Evolutionary conservation across 352 stramenopile genomes (phyloP), one percentile per base, ranked within the genome.

Genomic region (Thalassiosira exigua): DNA sequence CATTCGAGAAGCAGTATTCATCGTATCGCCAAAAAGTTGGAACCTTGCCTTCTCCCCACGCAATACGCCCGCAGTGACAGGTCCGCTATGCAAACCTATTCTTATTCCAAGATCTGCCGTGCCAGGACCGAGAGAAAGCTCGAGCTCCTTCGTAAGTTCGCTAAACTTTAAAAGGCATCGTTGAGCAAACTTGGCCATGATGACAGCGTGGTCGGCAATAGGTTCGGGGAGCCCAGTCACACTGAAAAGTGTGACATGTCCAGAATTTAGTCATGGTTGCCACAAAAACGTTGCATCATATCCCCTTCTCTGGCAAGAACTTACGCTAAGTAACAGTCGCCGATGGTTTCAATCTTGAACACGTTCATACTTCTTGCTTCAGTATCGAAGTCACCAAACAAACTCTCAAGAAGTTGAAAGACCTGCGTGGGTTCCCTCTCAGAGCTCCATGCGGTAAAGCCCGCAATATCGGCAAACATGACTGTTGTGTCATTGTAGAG

Each of bases 1-100:
- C 71, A 85, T 85, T 30, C 71, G 22, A 27, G 24, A 60, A 22
- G 76, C 76, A 4, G 46, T 62, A 30, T 87, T 87, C 4, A 87
- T 74, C 0, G 80, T 87, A 51, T 85, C 75, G 12, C 80, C 80
- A 76, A 87, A 87, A 2, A 87, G 36, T 56, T 87, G 75, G 57
- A 86, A 86, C 2, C 79, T 51, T 29, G 72, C 59, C 48, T 86
- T 86, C 46, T 82, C 67, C 2, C 79, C 79, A 36, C 79, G 51
- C 41, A 86, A 46, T 50, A 86, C 74, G 29, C 79, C 79, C 3
- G 72, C 79, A 9, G 77, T 84, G 24, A 81, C 70, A 17, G 75
- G 69, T 21, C 76, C 76, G 36, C 48, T 71, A 39, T 85, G 61
- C n/a, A 85, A 42, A 3, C 77, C 77, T 54, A 81, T 69, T 36